Percentiles rank a stretch among this genome's conserved stretches.
phyloP scores from a whole-genome alignment of 768 basidiomycete species.

The Pleurotus platypus region DNA sequence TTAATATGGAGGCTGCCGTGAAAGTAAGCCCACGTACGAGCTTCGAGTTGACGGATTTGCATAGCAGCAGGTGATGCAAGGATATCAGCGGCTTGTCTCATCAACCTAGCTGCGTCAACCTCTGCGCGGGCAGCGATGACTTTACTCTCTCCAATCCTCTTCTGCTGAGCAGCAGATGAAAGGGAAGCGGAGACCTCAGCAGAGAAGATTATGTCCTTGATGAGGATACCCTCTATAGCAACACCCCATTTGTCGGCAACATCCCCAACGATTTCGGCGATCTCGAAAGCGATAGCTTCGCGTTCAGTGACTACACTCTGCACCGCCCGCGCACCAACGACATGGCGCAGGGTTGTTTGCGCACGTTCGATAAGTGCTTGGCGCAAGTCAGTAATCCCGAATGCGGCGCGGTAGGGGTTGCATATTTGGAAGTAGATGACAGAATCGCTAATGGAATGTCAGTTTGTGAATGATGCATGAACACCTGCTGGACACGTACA shows the following conservation, averaged over 20 bases:
- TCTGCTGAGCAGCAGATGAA: conserved; percentile 94
- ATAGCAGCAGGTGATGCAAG: conserved; percentile 93
- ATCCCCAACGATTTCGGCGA: conserved; percentile 92
- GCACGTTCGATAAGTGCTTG: conserved; percentile 81
- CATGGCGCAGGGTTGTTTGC: conserved; percentile 95
- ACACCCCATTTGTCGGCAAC: conserved; percentile 97
- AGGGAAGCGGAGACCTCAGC: conserved; percentile 86
- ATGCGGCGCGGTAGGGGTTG: conserved; percentile 91
- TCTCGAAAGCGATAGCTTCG: conserved; percentile 94
- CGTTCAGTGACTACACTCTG: conserved; percentile 96
- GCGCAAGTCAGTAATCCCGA: conserved; percentile 88
- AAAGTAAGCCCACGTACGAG: conserved; percentile 37
- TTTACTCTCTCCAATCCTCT: conserved; percentile 94
- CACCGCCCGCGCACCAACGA: conserved; percentile 93
- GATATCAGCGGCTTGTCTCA: conserved; percentile 97
- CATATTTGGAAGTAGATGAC: conserved; percentile 91
- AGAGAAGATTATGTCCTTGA: conserved; percentile 93
- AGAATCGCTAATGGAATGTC: conserved; percentile 57
- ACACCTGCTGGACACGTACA: neutral
- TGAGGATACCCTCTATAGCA: conserved; percentile 91
- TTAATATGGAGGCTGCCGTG: neutral
- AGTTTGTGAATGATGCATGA: neutral
- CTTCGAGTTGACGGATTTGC: conserved; percentile 97
- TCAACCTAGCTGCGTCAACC: conserved; percentile 91
- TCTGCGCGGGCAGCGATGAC: conserved; percentile 95